Evolutionary conservation across 495 filamentous ascomycete species (phyloP), one percentile per base, ranked within the genome.

Genomic region (Glarea lozoyensis): DNA sequence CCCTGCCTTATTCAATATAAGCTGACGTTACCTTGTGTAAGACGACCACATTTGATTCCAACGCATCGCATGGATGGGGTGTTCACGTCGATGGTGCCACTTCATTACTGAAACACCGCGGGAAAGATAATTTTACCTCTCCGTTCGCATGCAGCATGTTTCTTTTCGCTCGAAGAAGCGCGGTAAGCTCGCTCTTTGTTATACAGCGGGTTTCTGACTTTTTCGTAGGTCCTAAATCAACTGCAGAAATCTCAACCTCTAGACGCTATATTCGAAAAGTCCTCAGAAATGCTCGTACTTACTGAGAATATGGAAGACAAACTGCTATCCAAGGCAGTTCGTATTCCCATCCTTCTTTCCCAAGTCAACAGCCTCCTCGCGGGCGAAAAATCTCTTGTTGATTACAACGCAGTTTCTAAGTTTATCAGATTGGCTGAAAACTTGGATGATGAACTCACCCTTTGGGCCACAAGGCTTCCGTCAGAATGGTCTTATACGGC

Each of bases 61-160:
- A 46, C 33, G 24, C 18, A 21, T 29, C 40, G 7, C 20, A 11
- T 6, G 44, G 27, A 10, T 46, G 44, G 44, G 37, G 44, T n/a
- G 15, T 37, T 4, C 44, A 46, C 17, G 29, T 46, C 19, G 44
- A 46, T 30, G 44, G 37, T 11, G 44, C 44, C 5, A 30, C 37
- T 12, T 24, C 44, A 7, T 16, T 46, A 1, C 25, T 46, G 2
- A 40, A 17, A 34, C 7, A 3, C 12, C 44, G 44, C 25, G 44
- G 44, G 3, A 45, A 20, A 11, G 43, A 45, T 10, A 13, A 30
- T 6, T 18, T 45, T 13, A 24, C 6, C 20, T 22, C 43, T 1
- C 33, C 43, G 5, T 37, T 45, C 12, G 11, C 16, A 20, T 32
- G 43, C 17, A 45, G 33, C 10, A 45, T 45, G 43, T 45, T 38